Evolutionary conservation across 2,329 filamentous ascomycete genomes (phyloP).

Genomic region (Paecilomyces sp.): DNA sequence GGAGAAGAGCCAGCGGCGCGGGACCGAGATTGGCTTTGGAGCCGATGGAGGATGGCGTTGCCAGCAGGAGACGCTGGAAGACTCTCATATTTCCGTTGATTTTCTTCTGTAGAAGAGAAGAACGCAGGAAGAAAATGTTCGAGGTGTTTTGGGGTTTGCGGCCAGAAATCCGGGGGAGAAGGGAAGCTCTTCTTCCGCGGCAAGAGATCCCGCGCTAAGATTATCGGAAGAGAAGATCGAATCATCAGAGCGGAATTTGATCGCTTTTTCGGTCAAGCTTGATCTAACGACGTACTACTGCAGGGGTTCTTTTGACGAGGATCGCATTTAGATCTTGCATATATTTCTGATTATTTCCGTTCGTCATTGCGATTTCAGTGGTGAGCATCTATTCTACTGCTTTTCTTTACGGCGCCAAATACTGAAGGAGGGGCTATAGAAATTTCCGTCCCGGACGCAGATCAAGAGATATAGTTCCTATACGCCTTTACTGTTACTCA

Average conservation of each 20-base stretch:
- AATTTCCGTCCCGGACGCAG: background rate
- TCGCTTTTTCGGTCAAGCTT: background rate
- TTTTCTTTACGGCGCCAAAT: too few relatives aligned
- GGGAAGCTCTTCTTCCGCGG: background rate
- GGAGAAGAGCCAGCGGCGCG: conserved; percentile 63
- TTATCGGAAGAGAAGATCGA: conserved; percentile 3
- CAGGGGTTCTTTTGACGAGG: background rate
- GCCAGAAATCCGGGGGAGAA: background rate
- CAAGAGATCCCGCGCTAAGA: background rate
- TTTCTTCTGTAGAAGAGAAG: background rate
- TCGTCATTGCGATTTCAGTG: background rate
- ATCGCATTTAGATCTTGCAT: background rate
- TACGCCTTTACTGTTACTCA: background rate
- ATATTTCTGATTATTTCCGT: background rate
- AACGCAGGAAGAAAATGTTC: background rate
- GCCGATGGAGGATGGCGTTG: conserved; percentile 31
- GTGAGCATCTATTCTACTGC: too few relatives aligned
- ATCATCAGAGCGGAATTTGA: conserved; percentile 8
- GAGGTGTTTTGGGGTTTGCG: background rate
- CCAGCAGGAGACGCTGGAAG: conserved; percentile 30
- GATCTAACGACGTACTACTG: background rate
- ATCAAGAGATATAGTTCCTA: background rate
- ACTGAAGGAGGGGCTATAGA: background rate
- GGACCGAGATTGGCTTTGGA: conserved; percentile 36
- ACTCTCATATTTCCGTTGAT: conserved; percentile 24